These are phyloP conservation scores for Aspergillus japonicus DNA, from an alignment of 2,329 filamentous ascomycete genomes.

Conservation along the genomic window DNA sequence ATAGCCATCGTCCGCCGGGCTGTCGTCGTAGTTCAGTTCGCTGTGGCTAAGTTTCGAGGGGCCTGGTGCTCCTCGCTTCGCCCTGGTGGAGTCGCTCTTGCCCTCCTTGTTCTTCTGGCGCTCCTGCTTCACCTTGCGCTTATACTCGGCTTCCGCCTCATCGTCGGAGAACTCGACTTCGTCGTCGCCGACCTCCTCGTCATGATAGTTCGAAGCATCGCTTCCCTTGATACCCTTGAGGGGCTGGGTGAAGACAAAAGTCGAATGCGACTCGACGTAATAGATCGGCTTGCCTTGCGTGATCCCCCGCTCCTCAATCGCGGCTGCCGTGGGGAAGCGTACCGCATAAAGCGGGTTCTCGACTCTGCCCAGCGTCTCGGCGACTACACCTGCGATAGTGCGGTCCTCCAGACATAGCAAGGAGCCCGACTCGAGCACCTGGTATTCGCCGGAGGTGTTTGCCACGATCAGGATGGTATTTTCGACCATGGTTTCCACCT, in stretches of 20 bases:
- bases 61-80: slow-evolving; percentile 36
- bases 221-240: slow-evolving; percentile 79
- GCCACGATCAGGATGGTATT: slow-evolving; percentile 77
- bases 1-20: slow-evolving; percentile 56
- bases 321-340: slow-evolving; percentile 66
- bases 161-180: slow-evolving; percentile 97
- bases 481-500: slow-evolving; percentile 73
- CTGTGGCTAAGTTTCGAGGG: slow-evolving; percentile 41
- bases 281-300: slow-evolving; percentile 68
- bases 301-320: slow-evolving; percentile 67
- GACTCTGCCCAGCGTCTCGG: slow-evolving; percentile 82
- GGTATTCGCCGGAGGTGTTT: slow-evolving; percentile 73
- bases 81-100: slow-evolving; percentile 42
- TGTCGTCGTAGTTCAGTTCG: slow-evolving; percentile 67
- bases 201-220: slow-evolving; percentile 91
- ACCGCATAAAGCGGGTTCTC: slow-evolving; percentile 84
- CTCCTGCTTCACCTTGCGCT: slow-evolving; percentile 66
- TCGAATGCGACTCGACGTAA: slow-evolving; percentile 76
- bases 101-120: slow-evolving; percentile 55
- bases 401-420: slow-evolving; percentile 76
- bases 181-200: slow-evolving; percentile 82
- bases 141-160: slow-evolving; percentile 85
- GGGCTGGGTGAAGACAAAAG: slow-evolving; percentile 81
- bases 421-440: slow-evolving; percentile 80
- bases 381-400: slow-evolving; percentile 74